Conservation (phyloP, 352 stramenopile species). For the Globisporangium yorkense region DNA sequence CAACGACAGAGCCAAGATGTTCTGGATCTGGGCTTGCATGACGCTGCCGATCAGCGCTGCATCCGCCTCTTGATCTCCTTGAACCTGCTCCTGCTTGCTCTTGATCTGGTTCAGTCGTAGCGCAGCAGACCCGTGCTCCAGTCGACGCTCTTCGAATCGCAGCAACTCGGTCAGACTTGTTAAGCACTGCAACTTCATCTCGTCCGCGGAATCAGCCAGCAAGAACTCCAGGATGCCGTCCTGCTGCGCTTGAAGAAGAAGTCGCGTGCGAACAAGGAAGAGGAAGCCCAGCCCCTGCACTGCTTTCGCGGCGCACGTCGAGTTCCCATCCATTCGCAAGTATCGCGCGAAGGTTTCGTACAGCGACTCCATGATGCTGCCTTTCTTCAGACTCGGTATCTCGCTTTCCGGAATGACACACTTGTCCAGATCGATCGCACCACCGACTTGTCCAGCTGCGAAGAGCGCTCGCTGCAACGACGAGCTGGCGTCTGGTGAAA, state of each 20-base stretch:
- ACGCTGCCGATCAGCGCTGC: conserved; percentile 81
- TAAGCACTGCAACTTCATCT: conserved; percentile 63
- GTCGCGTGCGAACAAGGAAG: conserved; percentile 52
- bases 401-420: conserved; percentile 22
- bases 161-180: conserved; percentile 74
- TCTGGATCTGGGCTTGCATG: conserved; percentile 77
- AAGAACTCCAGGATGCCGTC: conserved; percentile 51
- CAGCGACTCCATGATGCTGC: conserved; percentile 48
- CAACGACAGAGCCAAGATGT: conserved; percentile 50
- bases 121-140: conserved; percentile 42
- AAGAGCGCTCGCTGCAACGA: conserved; percentile 76
- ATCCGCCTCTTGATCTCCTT: conserved; percentile 83
- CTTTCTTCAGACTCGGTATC: conserved; percentile 32
- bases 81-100: conserved; percentile 69
- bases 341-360: conserved; percentile 57
- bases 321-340: conserved; percentile 33
- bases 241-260: conserved; percentile 73
- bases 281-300: conserved; percentile 81
- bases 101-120: conserved; percentile 44
- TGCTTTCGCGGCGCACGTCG: conserved; percentile 56
- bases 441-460: conserved; percentile 57
- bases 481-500: conserved; percentile 32
- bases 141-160: conserved; percentile 56
- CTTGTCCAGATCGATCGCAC: conserved; percentile 58
- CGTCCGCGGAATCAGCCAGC: conserved; percentile 28